A percentile compares a stretch with the other conserved stretches of the same genome.
Conservation (phyloP, 1,284 basidiomycete genomes). For the Papiliotrema flavescens region DNA sequence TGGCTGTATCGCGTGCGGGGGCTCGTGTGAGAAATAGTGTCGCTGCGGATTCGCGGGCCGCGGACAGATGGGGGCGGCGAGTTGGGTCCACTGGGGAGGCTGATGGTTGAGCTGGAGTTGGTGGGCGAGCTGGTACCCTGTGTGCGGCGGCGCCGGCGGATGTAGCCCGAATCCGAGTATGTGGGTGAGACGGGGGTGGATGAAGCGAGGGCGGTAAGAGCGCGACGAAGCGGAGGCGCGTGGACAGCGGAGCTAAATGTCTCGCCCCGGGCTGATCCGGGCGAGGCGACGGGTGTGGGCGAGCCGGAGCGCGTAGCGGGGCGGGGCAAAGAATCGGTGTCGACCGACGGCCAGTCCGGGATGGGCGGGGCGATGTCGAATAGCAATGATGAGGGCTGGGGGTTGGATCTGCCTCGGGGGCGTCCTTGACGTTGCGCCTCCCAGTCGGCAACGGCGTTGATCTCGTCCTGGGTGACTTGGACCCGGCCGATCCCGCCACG, state of each 20-base stretch:
- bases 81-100: conserved; percentile 16
- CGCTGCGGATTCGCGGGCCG: conserved; percentile 22
- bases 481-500: neutral
- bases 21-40: conserved; percentile 18
- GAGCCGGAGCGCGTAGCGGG: conserved; percentile 12
- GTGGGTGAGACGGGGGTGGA: neutral
- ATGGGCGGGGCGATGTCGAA: neutral
- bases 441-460: conserved; percentile 2
- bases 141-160: conserved; percentile 8
- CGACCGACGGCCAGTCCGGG: conserved; percentile 12
- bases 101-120: conserved; percentile 12
- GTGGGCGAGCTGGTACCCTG: conserved; percentile 14
- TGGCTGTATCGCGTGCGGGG: conserved; percentile 29
- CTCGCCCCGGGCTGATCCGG: neutral
- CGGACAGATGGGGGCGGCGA: conserved; percentile 32
- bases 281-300: conserved; percentile 2
- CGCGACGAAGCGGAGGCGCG: conserved; percentile 10
- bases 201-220: conserved; percentile 4
- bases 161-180: neutral
- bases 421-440: neutral
- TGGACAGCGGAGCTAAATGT: neutral
- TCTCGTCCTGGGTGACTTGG: neutral
- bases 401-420: neutral
- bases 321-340: conserved; percentile 18
- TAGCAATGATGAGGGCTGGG: neutral